Percentiles rank a stretch among this genome's conserved stretches.
Evolutionary conservation across 2,329 filamentous ascomycete genomes (phyloP).

Genomic region (Aspergillus tamarii): DNA sequence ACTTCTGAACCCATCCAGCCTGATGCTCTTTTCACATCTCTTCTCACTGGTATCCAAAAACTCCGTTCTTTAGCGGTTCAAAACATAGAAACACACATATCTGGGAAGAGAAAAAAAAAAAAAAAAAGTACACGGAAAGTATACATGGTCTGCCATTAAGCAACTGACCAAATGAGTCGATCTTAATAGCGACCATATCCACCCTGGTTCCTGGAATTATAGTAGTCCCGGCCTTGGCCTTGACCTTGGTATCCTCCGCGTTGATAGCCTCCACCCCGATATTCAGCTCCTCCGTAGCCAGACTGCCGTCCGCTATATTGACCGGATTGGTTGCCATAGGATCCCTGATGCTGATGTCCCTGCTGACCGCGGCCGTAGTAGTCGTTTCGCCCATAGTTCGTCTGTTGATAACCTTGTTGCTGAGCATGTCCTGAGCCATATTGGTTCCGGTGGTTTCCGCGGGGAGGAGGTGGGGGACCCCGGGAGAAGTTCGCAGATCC

Average conservation of each 20-base stretch:
- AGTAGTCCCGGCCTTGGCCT: conserved; percentile 34
- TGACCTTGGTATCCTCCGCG: conserved; percentile 28
- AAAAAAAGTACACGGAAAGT: not conserved
- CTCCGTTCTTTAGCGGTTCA: not conserved
- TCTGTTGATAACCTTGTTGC: conserved; percentile 17
- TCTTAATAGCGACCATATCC: conserved; percentile 44
- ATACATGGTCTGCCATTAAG: not conserved
- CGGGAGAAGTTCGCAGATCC: conserved; percentile 37
- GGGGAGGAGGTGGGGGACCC: conserved; percentile 45
- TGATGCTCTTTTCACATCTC: not conserved
- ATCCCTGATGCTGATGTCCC: conserved; percentile 24
- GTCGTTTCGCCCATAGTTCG: conserved; percentile 24
- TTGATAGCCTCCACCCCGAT: conserved; percentile 29
- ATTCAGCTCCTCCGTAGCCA: conserved; percentile 29
- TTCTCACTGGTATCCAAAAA: not conserved
- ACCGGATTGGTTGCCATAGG: conserved; percentile 28
- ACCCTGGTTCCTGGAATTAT: conserved; percentile 36
- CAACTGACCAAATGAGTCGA: conserved; percentile 6
- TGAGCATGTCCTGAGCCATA: conserved; percentile 25
- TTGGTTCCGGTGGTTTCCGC: conserved; percentile 29
- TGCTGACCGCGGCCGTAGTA: conserved; percentile 31
- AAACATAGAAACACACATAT: not conserved
- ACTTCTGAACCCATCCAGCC: not conserved
- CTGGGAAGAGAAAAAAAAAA: not conserved
- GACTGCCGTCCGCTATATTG: conserved; percentile 31